Base-by-base conservation (phyloP, 768 basidiomycete species). In the Auriscalpium microsporum region DNA sequence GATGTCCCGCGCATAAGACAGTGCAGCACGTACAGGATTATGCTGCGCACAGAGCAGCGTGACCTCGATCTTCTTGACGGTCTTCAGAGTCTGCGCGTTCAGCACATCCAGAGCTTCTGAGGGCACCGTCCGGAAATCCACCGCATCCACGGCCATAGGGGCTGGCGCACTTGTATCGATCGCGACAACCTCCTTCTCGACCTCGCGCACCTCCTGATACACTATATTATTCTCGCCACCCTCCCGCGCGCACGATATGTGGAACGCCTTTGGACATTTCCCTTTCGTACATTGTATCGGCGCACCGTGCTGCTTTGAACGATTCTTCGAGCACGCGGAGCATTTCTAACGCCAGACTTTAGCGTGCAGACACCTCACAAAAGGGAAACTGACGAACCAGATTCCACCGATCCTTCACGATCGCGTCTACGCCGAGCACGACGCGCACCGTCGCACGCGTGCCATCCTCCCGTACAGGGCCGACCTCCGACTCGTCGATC, bases 221-320 rank as follows among this genome's bases (percentile, higher is more conserved):
- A 81, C 72, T 45, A 90, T 77, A 10, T 78, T 80, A 4, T 71
- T 66, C 3, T 72, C 71, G 10, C 68, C 70, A 1, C 82, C 81
- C 17, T 81, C 77, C 44, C 77, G 73, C 0, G 96, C 95, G 68
- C 96, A 99, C 3, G 84, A 86, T 33, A 96, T 87, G 65, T 98
- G 95, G 72, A 92, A 96, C 0, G 94, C 90, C 66, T 88, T 90
- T 10, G 89, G 78, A 63, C 94, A 97, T 71, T 94, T 95, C 46
- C 93, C 94, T 69, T 90, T 91, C 14, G 90, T 90, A 67, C 94
- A 97, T 65, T 97, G 94, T 23, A 96, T 84, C 23, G 86, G 87
- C 1, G 87, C 89, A 16, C 87, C 90, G 58, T 90, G 90, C 0
- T 72, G 73, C 63, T 85, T 89, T 10, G 74, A 68, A 36, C 77